Evolutionary conservation across 1,284 basidiomycete species (phyloP).

Genomic region (Ustilago shanxiensis): DNA sequence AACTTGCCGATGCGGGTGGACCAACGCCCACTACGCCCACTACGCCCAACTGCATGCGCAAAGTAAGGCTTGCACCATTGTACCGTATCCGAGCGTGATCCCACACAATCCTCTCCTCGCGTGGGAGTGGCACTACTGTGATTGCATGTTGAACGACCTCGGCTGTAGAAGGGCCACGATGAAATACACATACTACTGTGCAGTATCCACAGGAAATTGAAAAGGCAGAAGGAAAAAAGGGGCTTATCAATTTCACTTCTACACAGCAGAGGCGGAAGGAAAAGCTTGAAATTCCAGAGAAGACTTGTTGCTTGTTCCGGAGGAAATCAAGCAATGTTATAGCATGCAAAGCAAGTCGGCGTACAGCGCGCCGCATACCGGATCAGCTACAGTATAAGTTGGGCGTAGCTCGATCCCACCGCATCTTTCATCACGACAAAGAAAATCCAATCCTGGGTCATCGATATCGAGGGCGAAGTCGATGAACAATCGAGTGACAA

Average conservation of each 20-base stretch:
- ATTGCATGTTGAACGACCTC: neutral
- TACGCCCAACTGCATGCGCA: conserved; percentile 13
- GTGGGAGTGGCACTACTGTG: neutral
- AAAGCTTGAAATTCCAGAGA: neutral
- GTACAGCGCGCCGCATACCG: conserved; percentile 4
- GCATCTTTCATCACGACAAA: neutral
- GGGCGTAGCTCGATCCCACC: neutral
- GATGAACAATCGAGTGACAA: neutral
- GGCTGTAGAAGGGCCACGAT: neutral
- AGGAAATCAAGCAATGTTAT: neutral
- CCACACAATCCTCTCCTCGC: neutral
- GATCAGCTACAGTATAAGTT: neutral
- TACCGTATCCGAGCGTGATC: neutral
- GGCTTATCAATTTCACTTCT: neutral
- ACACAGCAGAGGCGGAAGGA: no score
- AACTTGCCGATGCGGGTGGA: conserved; percentile 20
- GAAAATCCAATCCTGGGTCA: conserved; percentile 3
- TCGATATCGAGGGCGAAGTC: neutral
- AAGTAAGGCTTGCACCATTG: neutral
- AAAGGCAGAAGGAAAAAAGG: conserved; percentile 8
- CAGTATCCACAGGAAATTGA: neutral
- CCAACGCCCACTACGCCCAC: conserved; percentile 15
- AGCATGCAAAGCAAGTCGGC: conserved; percentile 15
- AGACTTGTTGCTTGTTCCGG: neutral
- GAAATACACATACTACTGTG: no score